Evolutionary conservation across 2,329 filamentous ascomycete species (phyloP), one percentile per base, ranked within the genome.

Genomic region (Paramyrothecium sp.): DNA sequence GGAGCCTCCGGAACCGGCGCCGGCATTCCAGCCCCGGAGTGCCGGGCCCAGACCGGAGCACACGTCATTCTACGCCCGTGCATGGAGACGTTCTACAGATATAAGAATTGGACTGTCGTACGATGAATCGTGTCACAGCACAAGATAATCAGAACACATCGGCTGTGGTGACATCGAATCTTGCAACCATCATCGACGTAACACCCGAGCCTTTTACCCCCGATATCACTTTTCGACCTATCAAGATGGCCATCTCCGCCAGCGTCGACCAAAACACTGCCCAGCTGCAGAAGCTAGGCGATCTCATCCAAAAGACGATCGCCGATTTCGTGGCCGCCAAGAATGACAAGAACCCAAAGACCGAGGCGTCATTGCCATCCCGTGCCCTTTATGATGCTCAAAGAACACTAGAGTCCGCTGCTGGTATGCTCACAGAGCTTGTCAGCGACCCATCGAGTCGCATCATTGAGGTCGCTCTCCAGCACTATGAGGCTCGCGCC

Each of bases 401-500:
- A 55, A 61, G 69, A 21, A 67, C 65, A 3, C 59, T 74, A 10
- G 58, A 72, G 3, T 65, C 70, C 7, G 64, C 70, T 3, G 65
- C 70, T 8, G 72, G 73, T 2, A 66, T 63, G 54, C 60, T 75
- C 20, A 71, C 67, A 0, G 71, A 73, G 58, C 61, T 74, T 2
- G 65, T 73, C 19, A 64, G 64, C 51, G 66, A 73, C 49, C 72
- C 73, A 5, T 63, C 63, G 23, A 58, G 55, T 20, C 63, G 72
- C 11, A 54, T 75, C 3, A 55, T 71, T 3, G 70, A 74, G 59
- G 66, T 75, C 10, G 65, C 67, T 5, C 61, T 66, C 13, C 69
- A 72, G 59, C 72, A 72, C 52, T 72, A 67, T 33, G 72, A 75
- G 56, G 62, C 67, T 7, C 63, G 73, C 4, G 67, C 69, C 5